phyloP scores from a whole-genome alignment of 2,329 filamentous ascomycete genomes.

The Pestalotiopsis sp. region DNA sequence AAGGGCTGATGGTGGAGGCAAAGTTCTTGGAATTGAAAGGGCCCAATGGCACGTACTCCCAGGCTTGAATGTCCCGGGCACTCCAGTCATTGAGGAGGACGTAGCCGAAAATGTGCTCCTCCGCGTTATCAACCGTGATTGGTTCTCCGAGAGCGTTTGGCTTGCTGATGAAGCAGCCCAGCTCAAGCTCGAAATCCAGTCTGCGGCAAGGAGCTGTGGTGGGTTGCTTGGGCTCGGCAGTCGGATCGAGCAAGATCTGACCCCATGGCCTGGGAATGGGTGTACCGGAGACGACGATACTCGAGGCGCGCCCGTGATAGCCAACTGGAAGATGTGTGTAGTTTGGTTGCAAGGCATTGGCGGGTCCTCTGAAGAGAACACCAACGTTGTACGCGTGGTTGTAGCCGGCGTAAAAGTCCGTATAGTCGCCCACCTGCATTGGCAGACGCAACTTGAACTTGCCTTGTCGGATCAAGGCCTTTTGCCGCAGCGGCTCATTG shows the following conservation, averaged over 20 bases:
- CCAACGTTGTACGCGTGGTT: constrained; percentile 75
- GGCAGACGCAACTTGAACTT: constrained; percentile 70
- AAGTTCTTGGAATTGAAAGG: constrained; percentile 88
- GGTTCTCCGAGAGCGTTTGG: constrained; percentile 66
- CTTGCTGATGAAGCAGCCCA: constrained; percentile 73
- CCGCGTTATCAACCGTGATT: constrained; percentile 65
- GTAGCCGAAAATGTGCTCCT: constrained; percentile 75
- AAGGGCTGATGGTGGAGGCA: constrained; percentile 74
- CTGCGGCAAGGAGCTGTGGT: constrained; percentile 65
- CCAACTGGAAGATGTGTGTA: constrained; percentile 81
- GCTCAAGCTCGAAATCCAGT: constrained; percentile 79
- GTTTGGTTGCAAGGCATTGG: constrained; percentile 77
- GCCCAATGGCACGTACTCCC: constrained; percentile 82
- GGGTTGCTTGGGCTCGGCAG: constrained; percentile 63
- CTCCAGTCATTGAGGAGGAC: constrained; percentile 90
- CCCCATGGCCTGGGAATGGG: constrained; percentile 73
- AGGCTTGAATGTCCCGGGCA: constrained; percentile 78
- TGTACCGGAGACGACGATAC: constrained; percentile 74
- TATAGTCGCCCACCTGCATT: constrained; percentile 80
- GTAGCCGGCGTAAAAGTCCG: constrained; percentile 81
- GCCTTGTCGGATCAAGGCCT: constrained; percentile 60
- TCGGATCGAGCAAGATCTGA: constrained; percentile 70
- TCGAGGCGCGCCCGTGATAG: constrained; percentile 79
- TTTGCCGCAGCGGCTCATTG: constrained; percentile 58
- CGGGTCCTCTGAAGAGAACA: constrained; percentile 70